Evolutionary conservation across 2,329 filamentous ascomycete genomes (phyloP), one percentile per base, ranked within the genome.

Genomic region (Aspergillus costaricaensis): DNA sequence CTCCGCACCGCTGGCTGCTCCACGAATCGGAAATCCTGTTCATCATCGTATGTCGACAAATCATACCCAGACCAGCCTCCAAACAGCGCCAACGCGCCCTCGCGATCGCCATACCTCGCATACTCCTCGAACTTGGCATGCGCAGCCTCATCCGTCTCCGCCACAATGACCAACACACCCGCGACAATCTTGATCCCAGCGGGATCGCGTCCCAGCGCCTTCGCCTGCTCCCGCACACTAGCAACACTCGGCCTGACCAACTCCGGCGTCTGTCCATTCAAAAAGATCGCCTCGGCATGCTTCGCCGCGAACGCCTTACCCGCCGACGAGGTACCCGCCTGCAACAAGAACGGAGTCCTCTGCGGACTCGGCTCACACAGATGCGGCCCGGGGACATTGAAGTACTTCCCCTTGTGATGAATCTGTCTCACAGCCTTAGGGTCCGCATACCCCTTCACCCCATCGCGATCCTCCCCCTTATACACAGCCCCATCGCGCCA

Each of bases 1-100:
- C 74, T 77, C 8, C 78, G 76, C 9, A 82, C 77, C 1, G 74
- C 76, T 2, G 78, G 76, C 2, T 74, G 73, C 6, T 74, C 74
- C 6, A 72, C 71, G 59, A 81, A 80, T 1, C 75, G 70, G 58
- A 82, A 80, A 51, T 82, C 79, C 43, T 80, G 76, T 27, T 81
- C 79, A 47, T 81, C 79, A 0, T 70, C 68, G 55, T 76, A 80
- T 0, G 69, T 70, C 2, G 74, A 76, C 1, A 82, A 68, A 64
- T 82, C 80, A 5, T 77, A 79, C 0, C 80, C 80, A 1, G 76
- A 76, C 80, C 80, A 82, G 0, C 80, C 80, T 2, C 80, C 80
- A 59, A 82, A 81, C 0, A 82, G 67, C 4, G 79, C 75, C 17
- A 79, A 72, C 0, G 78, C 76, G 0, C 80, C 80, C 59, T 82